A percentile compares a stretch with the other conserved stretches of the same genome.
These are phyloP conservation scores for Austroboletus eburneus DNA, from an alignment of 768 basidiomycete species.

Conservation along the genomic window DNA sequence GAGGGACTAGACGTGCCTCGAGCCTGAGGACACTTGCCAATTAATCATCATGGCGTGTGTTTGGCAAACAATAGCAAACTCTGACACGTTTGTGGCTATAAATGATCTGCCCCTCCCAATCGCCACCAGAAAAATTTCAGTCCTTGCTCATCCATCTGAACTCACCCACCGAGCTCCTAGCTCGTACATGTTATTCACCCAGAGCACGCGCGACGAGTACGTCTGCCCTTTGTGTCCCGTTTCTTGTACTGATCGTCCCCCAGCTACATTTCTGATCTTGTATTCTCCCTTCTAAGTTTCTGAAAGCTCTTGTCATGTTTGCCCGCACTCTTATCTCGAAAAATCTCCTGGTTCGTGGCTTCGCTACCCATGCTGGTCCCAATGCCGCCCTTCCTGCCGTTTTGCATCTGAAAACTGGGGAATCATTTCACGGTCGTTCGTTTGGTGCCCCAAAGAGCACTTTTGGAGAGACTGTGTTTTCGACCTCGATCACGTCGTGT, in stretches of 20 bases:
- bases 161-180: slow-evolving; percentile 18
- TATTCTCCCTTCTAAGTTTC: slow-evolving; percentile 64
- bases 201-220: slow-evolving; percentile 87
- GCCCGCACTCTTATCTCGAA: slow-evolving; percentile 48
- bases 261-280: slow-evolving; percentile 89
- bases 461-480: slow-evolving; percentile 98
- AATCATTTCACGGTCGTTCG: slow-evolving; percentile 84
- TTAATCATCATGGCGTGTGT: too few species aligned
- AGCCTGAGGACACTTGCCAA: too few species aligned
- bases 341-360: slow-evolving; percentile 49
- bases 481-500: slow-evolving; percentile 98
- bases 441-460: slow-evolving; percentile 87
- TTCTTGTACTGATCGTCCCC: slow-evolving; percentile 20
- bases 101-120: not conserved
- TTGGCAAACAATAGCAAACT: slow-evolving; percentile 25
- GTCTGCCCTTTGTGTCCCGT: slow-evolving; percentile 20
- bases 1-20: too few species aligned
- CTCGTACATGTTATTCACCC: slow-evolving; percentile 76
- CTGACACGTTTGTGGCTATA: slow-evolving; percentile 2
- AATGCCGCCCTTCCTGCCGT: slow-evolving; percentile 61
- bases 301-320: slow-evolving; percentile 45
- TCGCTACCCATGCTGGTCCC: slow-evolving; percentile 63
- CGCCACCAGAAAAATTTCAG: not conserved
- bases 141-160: not conserved
- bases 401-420: slow-evolving; percentile 90